Percentiles rank a stretch among this genome's conserved stretches.
Evolutionary conservation across 2,329 filamentous ascomycete genomes (phyloP).

Genomic region (Diaporthe amygdali): DNA sequence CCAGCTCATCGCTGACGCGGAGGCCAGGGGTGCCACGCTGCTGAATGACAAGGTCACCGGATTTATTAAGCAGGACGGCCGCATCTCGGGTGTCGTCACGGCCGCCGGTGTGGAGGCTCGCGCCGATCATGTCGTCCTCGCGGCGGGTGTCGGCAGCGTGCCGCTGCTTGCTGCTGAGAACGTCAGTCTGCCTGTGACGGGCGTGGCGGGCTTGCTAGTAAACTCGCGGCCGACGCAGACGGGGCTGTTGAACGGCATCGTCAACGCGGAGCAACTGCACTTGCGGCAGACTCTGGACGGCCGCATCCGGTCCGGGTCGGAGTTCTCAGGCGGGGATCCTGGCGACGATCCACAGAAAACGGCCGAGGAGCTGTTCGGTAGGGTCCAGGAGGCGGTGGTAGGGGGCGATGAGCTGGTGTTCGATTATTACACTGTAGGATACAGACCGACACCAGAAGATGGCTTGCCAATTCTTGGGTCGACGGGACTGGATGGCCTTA

Average conservation of each 20-base stretch:
- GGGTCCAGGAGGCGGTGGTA: slow-evolving; percentile 27
- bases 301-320: slow-evolving; percentile 31
- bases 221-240: slow-evolving; percentile 32
- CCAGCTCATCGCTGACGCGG: slow-evolving; percentile 29
- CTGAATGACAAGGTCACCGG: slow-evolving; percentile 25
- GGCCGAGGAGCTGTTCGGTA: slow-evolving; percentile 31
- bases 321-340: slow-evolving; percentile 28
- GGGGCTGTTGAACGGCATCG: slow-evolving; percentile 30
- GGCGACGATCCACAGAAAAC: slow-evolving; percentile 30
- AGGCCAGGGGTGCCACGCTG: slow-evolving; percentile 25
- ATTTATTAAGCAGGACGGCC: slow-evolving; percentile 25
- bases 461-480: slow-evolving; percentile 35
- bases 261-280: slow-evolving; percentile 32
- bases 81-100: slow-evolving; percentile 28
- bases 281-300: slow-evolving; percentile 37
- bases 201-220: slow-evolving; percentile 34
- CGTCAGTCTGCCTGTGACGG: slow-evolving; percentile 31
- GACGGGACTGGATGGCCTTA: slow-evolving; percentile 33
- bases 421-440: slow-evolving; percentile 36
- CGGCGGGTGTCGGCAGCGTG: slow-evolving; percentile 35
- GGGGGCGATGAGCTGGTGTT: slow-evolving; percentile 30
- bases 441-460: slow-evolving; percentile 34
- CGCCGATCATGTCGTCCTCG: slow-evolving; percentile 37
- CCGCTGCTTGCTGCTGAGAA: slow-evolving; percentile 31
- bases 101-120: slow-evolving; percentile 20